Base-by-base conservation (phyloP, 2,329 filamentous ascomycete species). In the Colletotrichum horii region DNA sequence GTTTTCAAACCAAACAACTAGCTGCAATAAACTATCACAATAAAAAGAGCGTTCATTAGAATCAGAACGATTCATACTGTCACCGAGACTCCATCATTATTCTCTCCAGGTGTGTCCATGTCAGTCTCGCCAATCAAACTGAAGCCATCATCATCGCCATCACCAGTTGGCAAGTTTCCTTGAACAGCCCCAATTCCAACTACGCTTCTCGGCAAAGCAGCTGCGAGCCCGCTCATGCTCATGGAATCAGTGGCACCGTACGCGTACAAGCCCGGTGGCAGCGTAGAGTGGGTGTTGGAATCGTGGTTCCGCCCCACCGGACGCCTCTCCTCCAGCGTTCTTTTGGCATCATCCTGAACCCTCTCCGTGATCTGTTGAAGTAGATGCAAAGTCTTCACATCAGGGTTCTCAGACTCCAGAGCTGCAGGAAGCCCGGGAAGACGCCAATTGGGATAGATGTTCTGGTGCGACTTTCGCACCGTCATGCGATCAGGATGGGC, bases 361-460 rank as follows among this genome's bases (percentile, higher is more conserved):
- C 61, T 78, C 0, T 68, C 70, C 8, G 78, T 79, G 76, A 86
- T 81, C 1, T 71, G 72, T 48, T 82, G 80, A 12, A 82, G 75
- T 1, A 83, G 76, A 0, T 62, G 69, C 65, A 78, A 19, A 79
- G 79, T 4, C 60, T 62, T 38, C 16, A 58, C 9, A n/a, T 72
- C 1, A 69, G 34, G 34, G 4, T 16, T 38, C 3, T 16, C 34
- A 82, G 78, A 1, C 52, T 6, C 9, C 22, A 56, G 52, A 56
- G 15, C 26, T 56, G 15, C 52, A 26, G 26, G 22, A 4, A 16
- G 15, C 22, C 8, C 55, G 3, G 28, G 58, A 11, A 60, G 56
- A 28, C 82, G 77, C 86, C 86, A 87, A 56, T 80, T 82, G 19
- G 66, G n/a, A 55, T 87, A 87, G 1, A 87, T 61, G 7, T 87